These are phyloP conservation scores for Heracleum sosnowskyi DNA, from an alignment of 129 eudicot genomes.

Conservation along the genomic window DNA sequence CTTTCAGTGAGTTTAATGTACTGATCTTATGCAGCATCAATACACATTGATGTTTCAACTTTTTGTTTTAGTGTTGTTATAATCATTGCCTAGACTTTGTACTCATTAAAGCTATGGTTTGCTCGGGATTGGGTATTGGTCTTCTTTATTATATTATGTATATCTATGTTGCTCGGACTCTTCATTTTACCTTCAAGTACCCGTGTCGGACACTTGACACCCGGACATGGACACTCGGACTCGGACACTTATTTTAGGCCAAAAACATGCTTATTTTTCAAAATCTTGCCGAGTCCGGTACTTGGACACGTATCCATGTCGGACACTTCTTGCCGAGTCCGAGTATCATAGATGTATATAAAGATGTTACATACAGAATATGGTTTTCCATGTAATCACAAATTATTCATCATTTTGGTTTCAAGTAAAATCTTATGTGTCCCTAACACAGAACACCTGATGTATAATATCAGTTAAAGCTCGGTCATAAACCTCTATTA, in stretches of 20 bases:
- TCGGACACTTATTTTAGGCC: no score
- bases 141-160: neutral
- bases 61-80: neutral
- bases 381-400: neutral
- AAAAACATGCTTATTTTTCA: no score
- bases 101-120: neutral
- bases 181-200: no score
- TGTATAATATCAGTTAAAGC: neutral
- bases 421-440: neutral
- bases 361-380: neutral
- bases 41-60: neutral
- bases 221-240: no score
- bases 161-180: no score
- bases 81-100: neutral
- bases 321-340: no score
- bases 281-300: no score
- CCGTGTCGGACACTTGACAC: no score
- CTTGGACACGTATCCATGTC: no score
- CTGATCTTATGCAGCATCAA: neutral
- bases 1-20: slow-evolving; percentile 4
- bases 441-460: neutral
- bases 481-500: neutral
- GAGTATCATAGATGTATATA: no score
- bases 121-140: neutral
- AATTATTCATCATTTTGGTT: neutral